A percentile compares a stretch with the other conserved stretches of the same genome.
Evolutionary conservation across 208 protist species (phyloP).

Genomic region (Vickermania spadyakhi): DNA sequence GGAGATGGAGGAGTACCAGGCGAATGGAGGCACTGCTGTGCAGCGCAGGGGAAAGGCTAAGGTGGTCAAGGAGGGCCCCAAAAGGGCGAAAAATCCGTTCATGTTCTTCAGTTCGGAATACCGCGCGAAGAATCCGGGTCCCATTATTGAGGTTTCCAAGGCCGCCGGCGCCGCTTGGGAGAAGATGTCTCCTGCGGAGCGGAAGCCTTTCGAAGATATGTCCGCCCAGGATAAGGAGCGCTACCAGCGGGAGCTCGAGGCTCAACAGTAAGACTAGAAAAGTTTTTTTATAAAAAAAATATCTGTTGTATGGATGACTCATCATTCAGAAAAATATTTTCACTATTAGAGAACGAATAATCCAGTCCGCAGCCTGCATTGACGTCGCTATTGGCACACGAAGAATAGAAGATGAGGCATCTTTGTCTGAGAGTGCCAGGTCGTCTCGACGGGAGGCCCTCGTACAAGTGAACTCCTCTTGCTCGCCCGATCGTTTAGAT

Average conservation of each 20-base stretch:
- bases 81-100: conserved; percentile 68
- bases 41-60: conserved; percentile 39
- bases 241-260: conserved; percentile 52
- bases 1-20: conserved; percentile 70
- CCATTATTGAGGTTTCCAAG: conserved; percentile 51
- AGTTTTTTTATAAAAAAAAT: too few species aligned
- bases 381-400: too few species aligned
- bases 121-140: conserved; percentile 49
- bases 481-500: too few species aligned
- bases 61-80: conserved; percentile 76
- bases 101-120: conserved; percentile 72
- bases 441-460: too few species aligned
- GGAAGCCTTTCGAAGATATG: conserved; percentile 71
- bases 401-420: too few species aligned
- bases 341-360: too few species aligned
- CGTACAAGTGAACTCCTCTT: too few species aligned
- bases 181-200: conserved; percentile 43
- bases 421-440: too few species aligned
- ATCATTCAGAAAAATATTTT: conserved; percentile 4
- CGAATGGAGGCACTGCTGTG: conserved; percentile 38
- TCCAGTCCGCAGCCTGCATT: too few species aligned
- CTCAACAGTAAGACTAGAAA: neutral
- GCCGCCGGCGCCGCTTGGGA: conserved; percentile 65
- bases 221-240: conserved; percentile 74
- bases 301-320: conserved; percentile 10